Evolutionary conservation across 352 stramenopile genomes (phyloP).

Genomic region (Phytophthora vignae): DNA sequence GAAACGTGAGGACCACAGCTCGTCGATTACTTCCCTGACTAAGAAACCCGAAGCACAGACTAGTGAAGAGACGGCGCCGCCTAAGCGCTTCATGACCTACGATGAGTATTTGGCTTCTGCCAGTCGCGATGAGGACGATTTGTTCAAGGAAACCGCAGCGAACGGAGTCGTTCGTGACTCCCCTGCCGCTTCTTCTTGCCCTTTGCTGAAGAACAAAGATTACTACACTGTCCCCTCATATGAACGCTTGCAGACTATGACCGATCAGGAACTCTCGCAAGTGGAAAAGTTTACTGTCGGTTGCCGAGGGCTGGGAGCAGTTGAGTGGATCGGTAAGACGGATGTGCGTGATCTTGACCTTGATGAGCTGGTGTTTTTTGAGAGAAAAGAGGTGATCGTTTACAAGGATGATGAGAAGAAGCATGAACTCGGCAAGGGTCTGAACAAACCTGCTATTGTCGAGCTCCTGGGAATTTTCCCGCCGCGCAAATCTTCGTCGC

Average conservation of each 20-base stretch:
- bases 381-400: slow-evolving; percentile 89
- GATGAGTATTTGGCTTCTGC: slow-evolving; percentile 80
- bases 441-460: slow-evolving; percentile 85
- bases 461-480: slow-evolving; percentile 84
- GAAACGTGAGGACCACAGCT: slow-evolving; percentile 33
- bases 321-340: slow-evolving; percentile 84
- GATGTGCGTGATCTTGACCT: slow-evolving; percentile 84
- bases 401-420: slow-evolving; percentile 90
- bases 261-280: slow-evolving; percentile 66
- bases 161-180: slow-evolving; percentile 1
- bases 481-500: slow-evolving; percentile 61
- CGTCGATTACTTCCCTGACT: slow-evolving; percentile 31
- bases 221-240: slow-evolving; percentile 86
- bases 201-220: slow-evolving; percentile 73
- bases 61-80: slow-evolving; percentile 33
- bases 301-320: slow-evolving; percentile 78
- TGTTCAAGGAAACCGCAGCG: slow-evolving; percentile 39
- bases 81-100: slow-evolving; percentile 83
- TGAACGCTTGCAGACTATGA: slow-evolving; percentile 75
- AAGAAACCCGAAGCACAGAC: slow-evolving; percentile 42
- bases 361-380: slow-evolving; percentile 81
- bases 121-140: slow-evolving; percentile 60
- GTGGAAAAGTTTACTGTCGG: slow-evolving; percentile 84
- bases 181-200: slow-evolving; percentile 55
- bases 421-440: slow-evolving; percentile 69